Evolutionary conservation across 148 eudicot species (phyloP), one percentile per base, ranked within the genome.

Genomic region (Spergularia bocconei): DNA sequence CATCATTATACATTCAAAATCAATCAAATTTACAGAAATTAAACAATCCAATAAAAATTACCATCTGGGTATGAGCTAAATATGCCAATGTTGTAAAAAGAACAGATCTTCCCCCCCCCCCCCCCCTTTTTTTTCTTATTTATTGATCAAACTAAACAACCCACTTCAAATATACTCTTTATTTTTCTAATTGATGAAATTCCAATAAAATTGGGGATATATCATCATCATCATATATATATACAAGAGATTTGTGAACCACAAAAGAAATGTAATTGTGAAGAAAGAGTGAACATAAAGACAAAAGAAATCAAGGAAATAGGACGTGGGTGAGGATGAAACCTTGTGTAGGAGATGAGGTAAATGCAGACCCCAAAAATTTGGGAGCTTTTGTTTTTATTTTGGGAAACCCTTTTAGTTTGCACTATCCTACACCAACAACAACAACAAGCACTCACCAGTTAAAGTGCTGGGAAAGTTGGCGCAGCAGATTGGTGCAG

Each of bases 271-370:
- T n/a, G 71, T 67, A 13, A 23, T 38, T 67, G 53, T 13, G 29
- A 54, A 0, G n/a, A 47, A 65, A 21, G 39, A 36, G 8, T 57
- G 47, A 53, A 33, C 12, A 17, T 67, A 67, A 72, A 48, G 79
- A 82, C 79, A 78, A 82, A 62, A 16, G 36, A 56, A 15, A 14
- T 63, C 0, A 29, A 63, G 19, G 21, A 39, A 50, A 63, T 44
- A 50, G 61, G 79, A 75, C 47, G 80, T 72, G 60, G 75, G 81
- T 55, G 51, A 74, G 66, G 19, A 77, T 77, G 72, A 63, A 77
- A 38, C 58, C 58, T 50, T 50, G n/a, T 20, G 33, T 20, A 44
- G 36, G 6, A 67, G 54, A 67, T 44, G 33, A n/a, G 29, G 33
- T 67, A 48, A 39, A 36, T 33, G 41, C 21, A 39, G 44, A 44